A percentile compares a stretch with the other conserved stretches of the same genome.
These are phyloP conservation scores for Aureobasidium mangrovei DNA, from an alignment of 2,329 filamentous ascomycete genomes.

Conservation along the genomic window DNA sequence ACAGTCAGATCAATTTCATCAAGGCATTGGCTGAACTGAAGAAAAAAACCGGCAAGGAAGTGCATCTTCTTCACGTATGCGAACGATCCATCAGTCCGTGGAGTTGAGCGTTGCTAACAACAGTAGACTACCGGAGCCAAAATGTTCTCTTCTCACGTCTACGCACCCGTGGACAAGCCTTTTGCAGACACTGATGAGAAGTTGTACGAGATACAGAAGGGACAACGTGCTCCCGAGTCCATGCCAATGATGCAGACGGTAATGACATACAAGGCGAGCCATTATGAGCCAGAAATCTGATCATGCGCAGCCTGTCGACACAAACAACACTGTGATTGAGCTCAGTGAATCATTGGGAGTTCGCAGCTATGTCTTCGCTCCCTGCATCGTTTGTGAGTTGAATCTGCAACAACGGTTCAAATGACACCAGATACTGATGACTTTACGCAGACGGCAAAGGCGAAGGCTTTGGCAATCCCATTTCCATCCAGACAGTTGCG, in stretches of 20 bases:
- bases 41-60: slow-evolving; percentile 31
- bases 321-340: slow-evolving; percentile 39
- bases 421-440: not conserved
- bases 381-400: slow-evolving; percentile 38
- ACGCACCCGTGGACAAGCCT: slow-evolving; percentile 33
- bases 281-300: not conserved
- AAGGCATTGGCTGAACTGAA: slow-evolving; percentile 39
- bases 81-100: slow-evolving; percentile 14
- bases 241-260: slow-evolving; percentile 23
- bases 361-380: slow-evolving; percentile 44
- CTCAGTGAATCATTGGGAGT: slow-evolving; percentile 35
- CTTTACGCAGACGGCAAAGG: slow-evolving; percentile 36
- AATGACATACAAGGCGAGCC: not conserved
- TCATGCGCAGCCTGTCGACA: slow-evolving; percentile 28
- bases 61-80: slow-evolving; percentile 39
- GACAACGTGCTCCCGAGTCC: slow-evolving; percentile 19
- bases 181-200: slow-evolving; percentile 38
- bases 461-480: slow-evolving; percentile 42
- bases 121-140: slow-evolving; percentile 42
- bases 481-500: slow-evolving; percentile 44
- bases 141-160: slow-evolving; percentile 42
- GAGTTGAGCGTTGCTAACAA: not conserved
- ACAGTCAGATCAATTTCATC: slow-evolving; percentile 35
- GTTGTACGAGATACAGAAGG: slow-evolving; percentile 38
- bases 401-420: not conserved